A percentile compares a stretch with the other conserved stretches of the same genome.
These are phyloP conservation scores for Parasitella parasitica DNA, from an alignment of 371 early-diverging fungal species.

Conservation along the genomic window DNA sequence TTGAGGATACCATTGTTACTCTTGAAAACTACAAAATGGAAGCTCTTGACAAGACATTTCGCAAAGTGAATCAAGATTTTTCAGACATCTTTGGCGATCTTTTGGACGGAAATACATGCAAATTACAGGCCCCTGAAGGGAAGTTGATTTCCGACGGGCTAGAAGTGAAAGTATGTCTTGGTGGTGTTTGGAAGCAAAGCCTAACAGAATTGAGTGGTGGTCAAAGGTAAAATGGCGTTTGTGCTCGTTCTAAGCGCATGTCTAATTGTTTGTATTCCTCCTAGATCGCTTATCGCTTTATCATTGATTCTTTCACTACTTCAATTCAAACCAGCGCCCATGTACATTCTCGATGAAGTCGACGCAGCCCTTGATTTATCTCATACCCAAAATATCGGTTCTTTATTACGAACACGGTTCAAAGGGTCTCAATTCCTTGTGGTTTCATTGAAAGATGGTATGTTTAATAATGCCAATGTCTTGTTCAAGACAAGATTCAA, in stretches of 20 bases:
- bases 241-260: neutral
- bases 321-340: constrained; percentile 99
- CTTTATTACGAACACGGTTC: constrained; percentile 93
- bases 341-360: constrained; percentile 99
- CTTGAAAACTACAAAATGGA: constrained; percentile 91
- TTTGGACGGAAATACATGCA: constrained; percentile 89
- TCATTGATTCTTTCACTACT: constrained; percentile 96
- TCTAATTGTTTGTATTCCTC: neutral
- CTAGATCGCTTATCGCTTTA: constrained; percentile 91
- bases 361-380: constrained; percentile 99
- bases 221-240: constrained; percentile 73
- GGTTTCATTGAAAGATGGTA: constrained; percentile 99
- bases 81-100: constrained; percentile 94
- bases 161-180: constrained; percentile 95
- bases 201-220: constrained; percentile 99
- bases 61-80: constrained; percentile 93
- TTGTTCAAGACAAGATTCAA: constrained; percentile 95
- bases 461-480: constrained; percentile 99
- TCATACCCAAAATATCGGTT: constrained; percentile 99
- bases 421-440: constrained; percentile 99
- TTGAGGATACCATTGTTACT: constrained; percentile 88
- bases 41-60: constrained; percentile 87
- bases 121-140: constrained; percentile 84
- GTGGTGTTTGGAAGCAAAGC: constrained; percentile 97
- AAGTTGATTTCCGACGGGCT: constrained; percentile 83